phyloP scores from a whole-genome alignment of 208 protist species.

The Naegleria fowleri region DNA sequence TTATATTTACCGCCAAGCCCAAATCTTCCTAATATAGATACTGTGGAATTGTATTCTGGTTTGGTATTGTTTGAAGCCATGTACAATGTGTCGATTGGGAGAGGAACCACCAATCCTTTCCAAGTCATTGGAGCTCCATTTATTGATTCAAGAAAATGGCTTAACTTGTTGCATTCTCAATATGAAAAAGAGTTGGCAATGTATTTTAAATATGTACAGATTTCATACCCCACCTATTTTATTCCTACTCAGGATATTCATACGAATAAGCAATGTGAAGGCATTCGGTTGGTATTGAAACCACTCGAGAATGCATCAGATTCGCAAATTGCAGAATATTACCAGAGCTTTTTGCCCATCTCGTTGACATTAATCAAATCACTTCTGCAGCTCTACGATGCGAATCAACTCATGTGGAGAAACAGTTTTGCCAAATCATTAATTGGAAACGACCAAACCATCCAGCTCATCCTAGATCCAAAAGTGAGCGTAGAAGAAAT shows the following conservation, averaged over 20 bases:
- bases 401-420: background rate
- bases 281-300: background rate
- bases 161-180: background rate
- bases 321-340: background rate
- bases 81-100: background rate
- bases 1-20: background rate
- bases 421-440: background rate
- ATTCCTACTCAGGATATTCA: background rate
- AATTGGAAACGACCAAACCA: background rate
- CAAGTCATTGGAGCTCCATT: background rate
- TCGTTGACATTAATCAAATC: background rate
- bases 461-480: background rate
- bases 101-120: constrained; percentile 15
- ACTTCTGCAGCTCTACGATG: background rate
- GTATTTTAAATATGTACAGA: background rate
- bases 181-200: background rate
- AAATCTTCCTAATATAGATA: background rate
- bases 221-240: background rate
- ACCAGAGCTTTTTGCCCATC: background rate
- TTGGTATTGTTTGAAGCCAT: background rate
- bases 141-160: background rate
- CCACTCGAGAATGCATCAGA: background rate
- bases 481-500: background rate
- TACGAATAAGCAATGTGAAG: background rate
- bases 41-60: background rate